Percentiles rank a stretch among this genome's conserved stretches.
These are phyloP conservation scores for Penicillium antarcticum DNA, from an alignment of 495 filamentous ascomycete species.

Conservation along the genomic window DNA sequence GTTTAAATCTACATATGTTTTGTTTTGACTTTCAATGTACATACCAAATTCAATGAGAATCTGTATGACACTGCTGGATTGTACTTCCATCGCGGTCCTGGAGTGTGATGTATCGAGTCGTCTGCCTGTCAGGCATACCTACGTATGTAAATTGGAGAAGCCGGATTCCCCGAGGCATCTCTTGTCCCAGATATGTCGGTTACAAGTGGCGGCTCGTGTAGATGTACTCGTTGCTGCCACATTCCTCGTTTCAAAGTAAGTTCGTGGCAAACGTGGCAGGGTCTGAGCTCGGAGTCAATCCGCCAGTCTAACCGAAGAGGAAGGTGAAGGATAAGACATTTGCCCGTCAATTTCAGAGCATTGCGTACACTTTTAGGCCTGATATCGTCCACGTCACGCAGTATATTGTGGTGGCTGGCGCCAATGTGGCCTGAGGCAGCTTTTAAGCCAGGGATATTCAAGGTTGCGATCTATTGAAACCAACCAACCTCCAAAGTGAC, in stretches of 20 bases:
- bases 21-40: neutral
- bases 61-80: neutral
- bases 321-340: neutral
- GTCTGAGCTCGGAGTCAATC: conserved; percentile 3
- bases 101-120: neutral
- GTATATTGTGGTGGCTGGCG: no score
- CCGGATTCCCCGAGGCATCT: neutral
- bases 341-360: neutral
- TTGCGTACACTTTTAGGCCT: no score
- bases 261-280: conserved; percentile 12
- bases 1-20: neutral
- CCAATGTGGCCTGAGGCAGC: neutral
- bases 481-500: neutral
- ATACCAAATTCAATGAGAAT: neutral
- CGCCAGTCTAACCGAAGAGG: neutral
- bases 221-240: neutral
- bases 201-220: neutral
- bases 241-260: conserved; percentile 7
- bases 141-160: neutral
- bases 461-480: neutral
- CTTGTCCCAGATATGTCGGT: neutral
- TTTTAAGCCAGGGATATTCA: neutral
- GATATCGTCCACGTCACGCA: neutral
- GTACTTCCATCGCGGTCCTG: neutral
- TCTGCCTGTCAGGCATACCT: neutral